Evolutionary conservation across 495 filamentous ascomycete genomes (phyloP).

Genomic region (Penicillium salamii): DNA sequence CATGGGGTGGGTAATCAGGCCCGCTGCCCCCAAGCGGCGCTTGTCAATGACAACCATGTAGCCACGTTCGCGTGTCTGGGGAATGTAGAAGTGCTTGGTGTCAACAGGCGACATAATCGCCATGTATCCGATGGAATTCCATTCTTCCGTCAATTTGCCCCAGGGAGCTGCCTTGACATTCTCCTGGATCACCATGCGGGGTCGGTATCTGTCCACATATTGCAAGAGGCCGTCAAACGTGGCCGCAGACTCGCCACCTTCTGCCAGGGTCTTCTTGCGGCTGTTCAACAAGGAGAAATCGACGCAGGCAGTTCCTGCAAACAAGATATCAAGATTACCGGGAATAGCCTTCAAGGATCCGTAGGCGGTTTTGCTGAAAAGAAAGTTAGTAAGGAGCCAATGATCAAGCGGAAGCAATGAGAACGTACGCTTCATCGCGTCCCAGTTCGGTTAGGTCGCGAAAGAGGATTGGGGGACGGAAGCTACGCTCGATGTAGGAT

Average conservation of each 20-base stretch:
- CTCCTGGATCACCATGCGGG: slow-evolving; percentile 69
- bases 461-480: slow-evolving; percentile 60
- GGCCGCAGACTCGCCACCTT: slow-evolving; percentile 62
- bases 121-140: slow-evolving; percentile 55
- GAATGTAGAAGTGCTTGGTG: slow-evolving; percentile 74
- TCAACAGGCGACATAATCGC: slow-evolving; percentile 50
- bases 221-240: slow-evolving; percentile 64
- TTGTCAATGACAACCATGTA: slow-evolving; percentile 68
- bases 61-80: slow-evolving; percentile 70
- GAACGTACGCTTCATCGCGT: slow-evolving; percentile 54
- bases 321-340: slow-evolving; percentile 59
- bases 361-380: slow-evolving; percentile 65
- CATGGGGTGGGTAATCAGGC: slow-evolving; percentile 11
- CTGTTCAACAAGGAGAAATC: slow-evolving; percentile 57
- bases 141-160: slow-evolving; percentile 49
- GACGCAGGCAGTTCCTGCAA: slow-evolving; percentile 76
- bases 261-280: slow-evolving; percentile 38
- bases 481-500: slow-evolving; percentile 76
- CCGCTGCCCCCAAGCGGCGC: slow-evolving; percentile 19
- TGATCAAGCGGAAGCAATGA: not conserved
- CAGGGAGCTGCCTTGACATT: slow-evolving; percentile 69
- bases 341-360: slow-evolving; percentile 61
- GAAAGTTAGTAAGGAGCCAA: slow-evolving; percentile 17
- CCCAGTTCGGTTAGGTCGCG: slow-evolving; percentile 66
- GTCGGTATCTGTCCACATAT: slow-evolving; percentile 55